These are phyloP conservation scores for Metschnikowia lochheadii DNA, from an alignment of 805 yeast genomes.

Conservation along the genomic window DNA sequence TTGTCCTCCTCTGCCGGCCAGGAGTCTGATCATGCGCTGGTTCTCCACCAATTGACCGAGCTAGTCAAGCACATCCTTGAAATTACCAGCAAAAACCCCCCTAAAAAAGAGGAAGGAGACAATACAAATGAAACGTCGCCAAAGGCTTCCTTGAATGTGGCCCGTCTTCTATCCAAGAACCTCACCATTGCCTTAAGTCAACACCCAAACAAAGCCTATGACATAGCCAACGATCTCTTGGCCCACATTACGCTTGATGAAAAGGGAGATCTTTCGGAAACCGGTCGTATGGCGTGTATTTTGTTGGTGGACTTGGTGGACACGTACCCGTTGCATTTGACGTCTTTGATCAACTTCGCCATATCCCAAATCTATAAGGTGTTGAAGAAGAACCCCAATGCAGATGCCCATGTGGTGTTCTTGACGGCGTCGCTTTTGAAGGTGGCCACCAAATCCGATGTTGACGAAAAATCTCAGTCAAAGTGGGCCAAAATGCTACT, in stretches of 20 bases:
- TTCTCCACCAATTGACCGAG: conserved; percentile 23
- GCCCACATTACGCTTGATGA: conserved; percentile 22
- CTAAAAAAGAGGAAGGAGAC: neutral
- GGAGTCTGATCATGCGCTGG: conserved; percentile 14
- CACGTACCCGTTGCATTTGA: conserved; percentile 32
- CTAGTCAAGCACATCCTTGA: conserved; percentile 18
- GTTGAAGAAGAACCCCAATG: conserved; percentile 30
- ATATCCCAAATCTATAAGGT: conserved; percentile 36
- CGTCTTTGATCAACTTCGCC: conserved; percentile 33
- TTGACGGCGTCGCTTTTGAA: conserved; percentile 30
- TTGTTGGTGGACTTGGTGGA: conserved; percentile 38
- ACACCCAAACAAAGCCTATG: conserved; percentile 34
- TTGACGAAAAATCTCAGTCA: conserved; percentile 38
- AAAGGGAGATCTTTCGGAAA: conserved; percentile 14
- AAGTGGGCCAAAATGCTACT: conserved; percentile 31
- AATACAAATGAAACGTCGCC: neutral
- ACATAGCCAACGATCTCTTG: conserved; percentile 33
- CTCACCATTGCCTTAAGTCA: conserved; percentile 25
- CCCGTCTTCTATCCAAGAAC: conserved; percentile 28
- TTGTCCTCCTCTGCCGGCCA: conserved; percentile 8
- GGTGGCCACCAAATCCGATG: conserved; percentile 33
- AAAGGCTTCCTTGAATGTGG: conserved; percentile 18
- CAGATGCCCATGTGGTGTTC: conserved; percentile 26
- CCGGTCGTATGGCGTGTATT: conserved; percentile 24
- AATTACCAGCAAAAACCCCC: neutral